Evolutionary conservation across 768 basidiomycete species (phyloP).

Genomic region (Trametes sanguinea): DNA sequence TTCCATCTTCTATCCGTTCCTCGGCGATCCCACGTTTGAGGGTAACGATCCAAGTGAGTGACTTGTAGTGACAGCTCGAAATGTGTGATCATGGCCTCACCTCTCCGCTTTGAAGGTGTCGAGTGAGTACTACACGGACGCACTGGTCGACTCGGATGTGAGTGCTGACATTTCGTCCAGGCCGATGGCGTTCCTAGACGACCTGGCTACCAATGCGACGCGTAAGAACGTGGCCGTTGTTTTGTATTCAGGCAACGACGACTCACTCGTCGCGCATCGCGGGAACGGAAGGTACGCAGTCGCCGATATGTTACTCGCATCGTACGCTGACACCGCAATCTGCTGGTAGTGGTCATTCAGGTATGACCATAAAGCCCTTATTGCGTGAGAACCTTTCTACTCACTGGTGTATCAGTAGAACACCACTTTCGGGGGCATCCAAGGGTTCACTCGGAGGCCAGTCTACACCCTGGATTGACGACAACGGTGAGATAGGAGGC

Average conservation of each 20-base stretch:
- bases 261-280: constrained; percentile 61
- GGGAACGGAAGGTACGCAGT: constrained; percentile 59
- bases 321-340: not conserved
- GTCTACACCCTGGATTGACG: constrained; percentile 66
- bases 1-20: constrained; percentile 34
- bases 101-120: constrained; percentile 28
- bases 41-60: constrained; percentile 39
- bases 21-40: constrained; percentile 23
- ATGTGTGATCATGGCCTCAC: too few relatives aligned
- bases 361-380: constrained; percentile 29
- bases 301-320: not conserved
- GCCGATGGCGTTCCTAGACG: constrained; percentile 62
- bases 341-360: constrained; percentile 45
- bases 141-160: too few relatives aligned
- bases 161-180: constrained; percentile 32
- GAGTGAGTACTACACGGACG: constrained; percentile 31
- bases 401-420: constrained; percentile 45
- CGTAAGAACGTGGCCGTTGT: constrained; percentile 52
- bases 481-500: constrained; percentile 59
- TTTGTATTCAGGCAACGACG: constrained; percentile 69
- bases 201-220: constrained; percentile 64
- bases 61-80: not conserved
- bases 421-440: constrained; percentile 78
- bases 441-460: constrained; percentile 72
- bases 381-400: not conserved